Base-by-base conservation (phyloP, 345 rosid genomes). In the Eucalyptus microcorys region DNA sequence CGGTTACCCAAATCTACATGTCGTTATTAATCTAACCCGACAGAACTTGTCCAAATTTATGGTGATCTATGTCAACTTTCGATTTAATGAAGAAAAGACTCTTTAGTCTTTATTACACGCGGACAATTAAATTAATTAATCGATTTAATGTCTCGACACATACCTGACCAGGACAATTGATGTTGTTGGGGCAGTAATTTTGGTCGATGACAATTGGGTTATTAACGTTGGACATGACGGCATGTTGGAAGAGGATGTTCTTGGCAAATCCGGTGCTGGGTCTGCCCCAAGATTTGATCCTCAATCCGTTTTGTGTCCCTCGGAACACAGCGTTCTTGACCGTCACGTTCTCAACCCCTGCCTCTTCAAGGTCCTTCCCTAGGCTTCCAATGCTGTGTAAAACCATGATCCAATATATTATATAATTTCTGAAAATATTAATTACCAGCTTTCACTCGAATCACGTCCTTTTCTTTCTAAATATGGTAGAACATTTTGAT, bases 261-360 rank as follows among this genome's bases (percentile, higher is more conserved):
- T 89, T 93, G 3, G 92, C 97, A 57, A 92, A 96, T 10, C 96
- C 94, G 26, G n/a, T 90, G 89, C 96, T 96, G 5, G 91, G 83
- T 90, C 94, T 94, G 1, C 90, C 96, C 99, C 99, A 96, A 26
- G 97, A 90, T 88, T 96, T 96, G 52, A 96, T 96, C 87, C 99
- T 90, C 43, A 94, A 89, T 42, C 98, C 97, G 49, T 96, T 94
- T 19, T 89, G n/a, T 2, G 99, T 94, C 6, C 91, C 93, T 15
- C 53, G 88, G 81, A 95, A 91, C 66, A 71, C 88, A 21, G 71
- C 94, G 43, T 88, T 87, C 88, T 89, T 93, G 86, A 96, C 93
- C 0, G 93, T 94, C 87, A 96, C 96, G 80, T 96, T 93, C 81
- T 93, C 88, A 5, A 96, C 96, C 0, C 98, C 97, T 5, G 89